These are phyloP conservation scores for Phialophora expanda DNA, from an alignment of 2,329 filamentous ascomycete genomes.

Conservation along the genomic window DNA sequence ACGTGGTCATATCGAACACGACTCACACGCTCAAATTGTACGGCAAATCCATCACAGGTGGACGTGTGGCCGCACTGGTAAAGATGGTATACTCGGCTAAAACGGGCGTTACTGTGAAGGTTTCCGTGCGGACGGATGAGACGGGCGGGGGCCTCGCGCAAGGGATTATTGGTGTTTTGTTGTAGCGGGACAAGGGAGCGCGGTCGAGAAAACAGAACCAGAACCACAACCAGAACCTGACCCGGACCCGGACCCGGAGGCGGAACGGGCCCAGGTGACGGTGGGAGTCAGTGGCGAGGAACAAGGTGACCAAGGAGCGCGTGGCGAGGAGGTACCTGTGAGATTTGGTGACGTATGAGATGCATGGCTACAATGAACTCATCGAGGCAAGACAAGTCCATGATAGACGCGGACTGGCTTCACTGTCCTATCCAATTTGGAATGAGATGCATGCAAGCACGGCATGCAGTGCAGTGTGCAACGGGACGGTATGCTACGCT, in stretches of 20 bases:
- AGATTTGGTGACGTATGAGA: neutral
- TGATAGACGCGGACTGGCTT: neutral
- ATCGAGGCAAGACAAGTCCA: neutral
- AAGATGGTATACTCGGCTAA: conserved; percentile 94
- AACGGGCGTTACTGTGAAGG: conserved; percentile 93
- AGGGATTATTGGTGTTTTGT: conserved; percentile 26
- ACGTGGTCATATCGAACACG: conserved; percentile 83
- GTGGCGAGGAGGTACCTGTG: neutral
- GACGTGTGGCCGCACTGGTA: conserved; percentile 83
- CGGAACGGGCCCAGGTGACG: neutral
- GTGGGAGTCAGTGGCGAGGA: neutral
- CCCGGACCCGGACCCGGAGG: too few species aligned
- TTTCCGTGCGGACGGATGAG: conserved; percentile 89
- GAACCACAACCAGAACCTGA: neutral
- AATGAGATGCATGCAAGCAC: neutral
- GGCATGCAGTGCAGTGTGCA: neutral
- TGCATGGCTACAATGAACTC: neutral
- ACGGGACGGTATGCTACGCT: neutral
- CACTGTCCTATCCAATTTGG: neutral
- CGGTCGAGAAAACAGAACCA: neutral
- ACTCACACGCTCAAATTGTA: conserved; percentile 95
- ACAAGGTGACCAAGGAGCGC: neutral
- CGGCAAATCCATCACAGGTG: conserved; percentile 91
- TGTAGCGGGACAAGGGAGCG: conserved; percentile 1
- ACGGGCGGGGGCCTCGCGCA: conserved; percentile 73